A percentile compares a stretch with the other conserved stretches of the same genome.
phyloP scores from a whole-genome alignment of 306 rosid genomes.

The Coriaria nepalensis region DNA sequence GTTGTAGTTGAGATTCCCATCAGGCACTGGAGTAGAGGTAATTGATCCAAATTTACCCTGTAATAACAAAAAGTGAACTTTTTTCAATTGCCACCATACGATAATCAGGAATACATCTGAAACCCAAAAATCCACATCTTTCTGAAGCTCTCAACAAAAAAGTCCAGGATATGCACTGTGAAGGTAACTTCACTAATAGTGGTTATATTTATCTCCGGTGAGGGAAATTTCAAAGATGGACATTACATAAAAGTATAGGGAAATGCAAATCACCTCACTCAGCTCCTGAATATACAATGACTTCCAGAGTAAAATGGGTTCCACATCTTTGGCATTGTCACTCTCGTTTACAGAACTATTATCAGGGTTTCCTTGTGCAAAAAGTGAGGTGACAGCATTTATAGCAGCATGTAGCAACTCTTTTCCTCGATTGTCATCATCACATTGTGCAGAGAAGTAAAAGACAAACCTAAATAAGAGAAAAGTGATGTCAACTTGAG shows the following conservation, averaged over 20 bases:
- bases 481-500: constrained; percentile 13
- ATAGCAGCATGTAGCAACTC: constrained; percentile 43
- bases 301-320: constrained; percentile 63
- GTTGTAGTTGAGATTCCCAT: constrained; percentile 61
- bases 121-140: background rate
- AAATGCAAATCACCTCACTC: constrained; percentile 36
- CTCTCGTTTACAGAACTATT: constrained; percentile 28
- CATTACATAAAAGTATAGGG: constrained; percentile 1
- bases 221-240: too few species aligned
- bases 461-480: constrained; percentile 45
- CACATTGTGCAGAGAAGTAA: constrained; percentile 63
- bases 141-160: too few species aligned
- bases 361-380: constrained; percentile 38
- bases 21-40: constrained; percentile 53
- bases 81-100: constrained; percentile 1
- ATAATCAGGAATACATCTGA: constrained; percentile 8
- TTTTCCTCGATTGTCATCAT: constrained; percentile 57
- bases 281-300: constrained; percentile 63
- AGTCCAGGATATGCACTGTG: too few species aligned
- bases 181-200: too few species aligned
- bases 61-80: constrained; percentile 7
- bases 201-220: too few species aligned
- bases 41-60: constrained; percentile 49
- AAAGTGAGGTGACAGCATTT: constrained; percentile 38
- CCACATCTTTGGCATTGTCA: constrained; percentile 29